Percentiles rank a stretch among this genome's conserved stretches.
phyloP scores from a whole-genome alignment of 2,329 filamentous ascomycete genomes.

The Raffaelea deltoideospora region DNA sequence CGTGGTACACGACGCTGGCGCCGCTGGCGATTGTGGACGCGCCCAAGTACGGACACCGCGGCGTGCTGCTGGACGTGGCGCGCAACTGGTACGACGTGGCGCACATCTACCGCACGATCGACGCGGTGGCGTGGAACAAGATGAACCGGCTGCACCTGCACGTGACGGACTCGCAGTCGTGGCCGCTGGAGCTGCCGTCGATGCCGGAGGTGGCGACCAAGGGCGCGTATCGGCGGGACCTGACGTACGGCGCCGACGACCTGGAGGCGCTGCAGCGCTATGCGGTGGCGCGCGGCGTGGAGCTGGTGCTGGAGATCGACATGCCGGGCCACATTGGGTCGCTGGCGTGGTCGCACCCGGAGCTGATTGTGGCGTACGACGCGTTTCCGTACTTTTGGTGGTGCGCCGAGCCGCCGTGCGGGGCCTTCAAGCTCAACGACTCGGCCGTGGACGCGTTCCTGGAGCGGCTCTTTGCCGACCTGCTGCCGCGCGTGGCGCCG shows the following conservation, averaged over 20 bases:
- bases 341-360: constrained; percentile 51
- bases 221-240: constrained; percentile 54
- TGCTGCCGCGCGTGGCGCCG: constrained; percentile 55
- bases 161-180: constrained; percentile 70
- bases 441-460: constrained; percentile 56
- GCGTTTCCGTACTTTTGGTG: constrained; percentile 40
- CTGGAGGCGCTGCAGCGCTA: constrained; percentile 55
- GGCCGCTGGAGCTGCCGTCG: constrained; percentile 67
- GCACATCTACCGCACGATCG: constrained; percentile 60
- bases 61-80: constrained; percentile 64
- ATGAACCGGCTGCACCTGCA: constrained; percentile 73
- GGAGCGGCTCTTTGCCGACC: constrained; percentile 55
- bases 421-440: constrained; percentile 63
- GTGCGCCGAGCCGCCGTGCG: constrained; percentile 49
- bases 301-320: constrained; percentile 64
- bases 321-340: constrained; percentile 66
- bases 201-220: constrained; percentile 57
- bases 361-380: constrained; percentile 53
- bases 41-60: constrained; percentile 63
- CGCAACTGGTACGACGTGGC: constrained; percentile 54
- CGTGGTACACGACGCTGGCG: constrained; percentile 53
- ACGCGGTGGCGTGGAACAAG: constrained; percentile 65
- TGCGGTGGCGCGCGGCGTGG: constrained; percentile 51
- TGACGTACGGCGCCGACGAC: constrained; percentile 53
- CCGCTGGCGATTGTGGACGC: constrained; percentile 59